Conservation (phyloP, 2,329 filamentous ascomycete genomes). For the Leptographium lundbergii region DNA sequence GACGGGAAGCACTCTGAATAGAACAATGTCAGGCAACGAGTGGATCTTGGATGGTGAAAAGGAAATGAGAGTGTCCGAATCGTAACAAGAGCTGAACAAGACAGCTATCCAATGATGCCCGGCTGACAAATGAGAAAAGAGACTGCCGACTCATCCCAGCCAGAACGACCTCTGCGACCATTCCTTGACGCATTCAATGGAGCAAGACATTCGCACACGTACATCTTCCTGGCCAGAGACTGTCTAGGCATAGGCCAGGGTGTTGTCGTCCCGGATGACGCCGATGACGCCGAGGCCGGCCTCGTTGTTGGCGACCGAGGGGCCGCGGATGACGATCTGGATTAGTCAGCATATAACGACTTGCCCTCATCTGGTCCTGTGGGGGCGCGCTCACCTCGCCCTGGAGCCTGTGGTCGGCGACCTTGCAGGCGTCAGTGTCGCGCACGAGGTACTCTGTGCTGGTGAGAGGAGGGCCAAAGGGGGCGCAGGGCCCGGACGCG, state of each 20-base stretch:
- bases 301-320: slow-evolving; percentile 58
- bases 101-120: background rate
- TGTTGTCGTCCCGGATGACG: slow-evolving; percentile 59
- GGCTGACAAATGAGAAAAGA: background rate
- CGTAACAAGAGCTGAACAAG: background rate
- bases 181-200: background rate
- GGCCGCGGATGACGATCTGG: slow-evolving; percentile 59
- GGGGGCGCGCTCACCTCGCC: slow-evolving; percentile 44
- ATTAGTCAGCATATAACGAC: background rate
- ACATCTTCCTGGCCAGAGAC: background rate
- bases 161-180: background rate
- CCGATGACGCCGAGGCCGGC: slow-evolving; percentile 50
- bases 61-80: background rate
- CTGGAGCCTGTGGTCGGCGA: slow-evolving; percentile 46
- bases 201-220: background rate
- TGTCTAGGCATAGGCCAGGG: slow-evolving; percentile 43
- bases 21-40: background rate
- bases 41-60: background rate
- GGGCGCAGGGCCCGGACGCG: slow-evolving; percentile 29
- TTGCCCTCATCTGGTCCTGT: background rate
- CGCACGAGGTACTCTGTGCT: slow-evolving; percentile 66
- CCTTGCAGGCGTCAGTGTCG: slow-evolving; percentile 47
- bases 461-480: slow-evolving; percentile 75
- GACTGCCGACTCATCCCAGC: background rate
- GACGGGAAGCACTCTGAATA: background rate